Conservation (phyloP, 1,284 basidiomycete species). For the Ganoderma lucidum region DNA sequence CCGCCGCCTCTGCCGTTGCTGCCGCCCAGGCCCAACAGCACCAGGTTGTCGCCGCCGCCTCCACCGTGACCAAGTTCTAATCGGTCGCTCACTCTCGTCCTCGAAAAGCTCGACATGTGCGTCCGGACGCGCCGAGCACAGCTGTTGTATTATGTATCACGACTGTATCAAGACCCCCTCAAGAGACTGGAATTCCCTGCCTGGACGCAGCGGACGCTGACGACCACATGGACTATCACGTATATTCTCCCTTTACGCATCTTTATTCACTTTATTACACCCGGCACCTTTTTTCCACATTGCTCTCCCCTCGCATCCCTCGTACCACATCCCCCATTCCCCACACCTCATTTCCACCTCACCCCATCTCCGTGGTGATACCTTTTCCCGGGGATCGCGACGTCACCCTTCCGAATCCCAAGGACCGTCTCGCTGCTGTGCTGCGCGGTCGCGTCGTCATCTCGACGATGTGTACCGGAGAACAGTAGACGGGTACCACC, state of each 20-base stretch:
- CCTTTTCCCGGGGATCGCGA: constrained; percentile 33
- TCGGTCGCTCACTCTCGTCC: constrained; percentile 36
- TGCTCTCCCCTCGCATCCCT: constrained; percentile 20
- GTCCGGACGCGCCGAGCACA: constrained; percentile 40
- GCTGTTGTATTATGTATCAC: constrained; percentile 36
- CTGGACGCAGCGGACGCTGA: constrained; percentile 62
- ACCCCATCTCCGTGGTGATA: constrained; percentile 32
- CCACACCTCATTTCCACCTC: constrained; percentile 15
- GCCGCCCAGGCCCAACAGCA: constrained; percentile 51
- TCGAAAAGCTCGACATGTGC: constrained; percentile 42
- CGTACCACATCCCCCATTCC: constrained; percentile 18
- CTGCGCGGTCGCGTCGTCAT: constrained; percentile 46
- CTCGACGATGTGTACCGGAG: constrained; percentile 29
- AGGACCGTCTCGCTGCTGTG: constrained; percentile 56
- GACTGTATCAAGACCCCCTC: constrained; percentile 39
- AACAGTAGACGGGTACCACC: constrained; percentile 41
- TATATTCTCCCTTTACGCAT: constrained; percentile 47
- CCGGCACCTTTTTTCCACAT: constrained; percentile 45
- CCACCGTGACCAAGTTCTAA: constrained; percentile 54
- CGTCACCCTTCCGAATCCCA: constrained; percentile 35
- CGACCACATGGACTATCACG: constrained; percentile 52
- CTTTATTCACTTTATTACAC: constrained; percentile 49
- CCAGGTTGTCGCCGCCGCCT: constrained; percentile 26
- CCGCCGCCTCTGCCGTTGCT: constrained; percentile 62
- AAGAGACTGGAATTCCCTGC: constrained; percentile 56